Conservation (phyloP, 305 asterid genomes). For the Coffea humblotiana region DNA sequence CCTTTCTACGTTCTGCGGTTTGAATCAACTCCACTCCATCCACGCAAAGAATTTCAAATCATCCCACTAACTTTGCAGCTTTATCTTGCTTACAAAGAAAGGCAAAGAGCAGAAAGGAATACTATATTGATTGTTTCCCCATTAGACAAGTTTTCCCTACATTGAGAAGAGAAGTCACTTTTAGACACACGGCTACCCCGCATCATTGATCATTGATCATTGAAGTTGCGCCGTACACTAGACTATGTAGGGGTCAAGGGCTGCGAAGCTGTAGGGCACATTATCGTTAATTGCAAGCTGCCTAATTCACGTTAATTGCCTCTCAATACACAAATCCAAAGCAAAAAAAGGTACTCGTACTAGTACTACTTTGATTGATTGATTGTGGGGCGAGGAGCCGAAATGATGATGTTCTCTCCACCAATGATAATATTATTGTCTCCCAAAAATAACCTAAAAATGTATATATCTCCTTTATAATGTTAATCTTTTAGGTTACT, state of each 20-base stretch:
- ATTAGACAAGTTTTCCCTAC: too few species aligned
- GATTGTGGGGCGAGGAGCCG: not conserved
- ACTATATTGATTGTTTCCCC: not conserved
- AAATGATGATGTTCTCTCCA: not conserved
- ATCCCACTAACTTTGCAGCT: conserved; percentile 2
- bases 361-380: too few species aligned
- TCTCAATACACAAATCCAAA: not conserved
- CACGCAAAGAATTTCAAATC: not conserved
- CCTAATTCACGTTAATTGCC: not conserved
- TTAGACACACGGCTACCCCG: not conserved
- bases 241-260: not conserved
- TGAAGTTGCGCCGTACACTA: not conserved
- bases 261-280: not conserved
- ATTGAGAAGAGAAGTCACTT: not conserved
- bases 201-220: not conserved
- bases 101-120: not conserved
- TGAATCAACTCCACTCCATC: not conserved
- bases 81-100: not conserved
- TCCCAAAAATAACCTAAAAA: not conserved
- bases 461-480: too few species aligned
- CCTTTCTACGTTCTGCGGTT: not conserved
- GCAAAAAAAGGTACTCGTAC: not conserved
- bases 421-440: too few species aligned
- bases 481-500: too few species aligned
- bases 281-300: not conserved